Conservation (phyloP, 179 eudicot species). For the Carnegiea gigantea region DNA sequence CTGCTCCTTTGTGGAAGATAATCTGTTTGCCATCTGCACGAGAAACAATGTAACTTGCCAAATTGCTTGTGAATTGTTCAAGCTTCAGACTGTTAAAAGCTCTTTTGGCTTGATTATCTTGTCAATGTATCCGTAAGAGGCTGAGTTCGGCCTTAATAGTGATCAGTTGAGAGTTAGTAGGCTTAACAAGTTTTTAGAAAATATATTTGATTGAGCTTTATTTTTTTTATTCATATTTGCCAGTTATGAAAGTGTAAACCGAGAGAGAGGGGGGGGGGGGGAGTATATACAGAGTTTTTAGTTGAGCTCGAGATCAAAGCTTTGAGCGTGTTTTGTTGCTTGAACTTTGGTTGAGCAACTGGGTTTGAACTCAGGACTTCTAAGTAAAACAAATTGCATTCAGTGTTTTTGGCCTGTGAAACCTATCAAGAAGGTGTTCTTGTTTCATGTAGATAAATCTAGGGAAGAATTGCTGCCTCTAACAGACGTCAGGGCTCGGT, state of each 20-base stretch:
- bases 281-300: too few relatives aligned
- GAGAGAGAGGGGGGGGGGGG: too few relatives aligned
- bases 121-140: not conserved
- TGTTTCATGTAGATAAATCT: conserved; percentile 44
- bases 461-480: conserved; percentile 72
- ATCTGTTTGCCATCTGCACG: not conserved
- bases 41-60: not conserved
- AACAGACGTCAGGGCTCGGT: conserved; percentile 61
- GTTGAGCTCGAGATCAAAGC: not conserved
- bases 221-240: not conserved
- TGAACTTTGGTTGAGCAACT: not conserved
- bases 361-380: not conserved
- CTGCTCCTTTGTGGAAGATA: not conserved
- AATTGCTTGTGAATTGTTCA: not conserved
- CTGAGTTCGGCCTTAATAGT: not conserved
- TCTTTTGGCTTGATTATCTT: not conserved
- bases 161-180: not conserved
- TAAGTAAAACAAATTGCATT: not conserved
- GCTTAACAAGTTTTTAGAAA: not conserved
- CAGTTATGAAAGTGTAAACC: not conserved
- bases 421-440: not conserved
- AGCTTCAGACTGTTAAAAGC: not conserved
- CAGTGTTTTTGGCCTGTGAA: not conserved
- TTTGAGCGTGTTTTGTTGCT: not conserved
- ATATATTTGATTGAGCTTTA: not conserved